phyloP scores from a whole-genome alignment of 257 asterid species.

The Leptodermis oblonga region DNA sequence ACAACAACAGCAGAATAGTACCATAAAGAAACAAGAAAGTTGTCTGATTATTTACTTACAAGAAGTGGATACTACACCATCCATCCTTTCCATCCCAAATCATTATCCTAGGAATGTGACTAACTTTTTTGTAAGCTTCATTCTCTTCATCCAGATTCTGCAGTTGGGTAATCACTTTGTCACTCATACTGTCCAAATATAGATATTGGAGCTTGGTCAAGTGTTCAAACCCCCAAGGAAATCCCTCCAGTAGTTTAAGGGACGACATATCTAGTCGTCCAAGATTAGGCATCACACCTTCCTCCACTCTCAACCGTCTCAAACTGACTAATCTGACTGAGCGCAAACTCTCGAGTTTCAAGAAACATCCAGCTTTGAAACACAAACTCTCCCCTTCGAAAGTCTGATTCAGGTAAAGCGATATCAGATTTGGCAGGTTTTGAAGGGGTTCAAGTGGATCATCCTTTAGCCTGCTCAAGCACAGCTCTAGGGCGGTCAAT shows the following conservation, averaged over 20 bases:
- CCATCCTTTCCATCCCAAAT: background rate
- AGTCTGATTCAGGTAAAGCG: conserved; percentile 9
- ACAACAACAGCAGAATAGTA: no score
- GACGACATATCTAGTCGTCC: background rate
- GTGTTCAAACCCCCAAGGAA: conserved; percentile 5
- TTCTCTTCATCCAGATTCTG: no score
- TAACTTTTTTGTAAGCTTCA: no score
- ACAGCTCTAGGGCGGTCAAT: background rate
- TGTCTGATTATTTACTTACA: no score
- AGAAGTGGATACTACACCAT: no score
- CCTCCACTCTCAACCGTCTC: conserved; percentile 11
- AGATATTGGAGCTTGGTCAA: background rate
- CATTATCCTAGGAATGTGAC: background rate
- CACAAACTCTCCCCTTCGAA: conserved; percentile 27
- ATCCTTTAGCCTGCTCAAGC: conserved; percentile 16
- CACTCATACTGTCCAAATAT: no score
- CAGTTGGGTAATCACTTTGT: no score
- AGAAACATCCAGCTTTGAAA: conserved; percentile 29
- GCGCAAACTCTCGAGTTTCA: background rate
- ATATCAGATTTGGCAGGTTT: conserved; percentile 28
- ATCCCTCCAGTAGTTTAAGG: conserved; percentile 3
- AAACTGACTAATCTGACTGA: background rate
- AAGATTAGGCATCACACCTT: conserved; percentile 20
- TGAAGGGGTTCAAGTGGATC: conserved; percentile 24
- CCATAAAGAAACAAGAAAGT: no score